phyloP scores from a whole-genome alignment of 2,329 filamentous ascomycete species.

The Colletotrichum sp. region DNA sequence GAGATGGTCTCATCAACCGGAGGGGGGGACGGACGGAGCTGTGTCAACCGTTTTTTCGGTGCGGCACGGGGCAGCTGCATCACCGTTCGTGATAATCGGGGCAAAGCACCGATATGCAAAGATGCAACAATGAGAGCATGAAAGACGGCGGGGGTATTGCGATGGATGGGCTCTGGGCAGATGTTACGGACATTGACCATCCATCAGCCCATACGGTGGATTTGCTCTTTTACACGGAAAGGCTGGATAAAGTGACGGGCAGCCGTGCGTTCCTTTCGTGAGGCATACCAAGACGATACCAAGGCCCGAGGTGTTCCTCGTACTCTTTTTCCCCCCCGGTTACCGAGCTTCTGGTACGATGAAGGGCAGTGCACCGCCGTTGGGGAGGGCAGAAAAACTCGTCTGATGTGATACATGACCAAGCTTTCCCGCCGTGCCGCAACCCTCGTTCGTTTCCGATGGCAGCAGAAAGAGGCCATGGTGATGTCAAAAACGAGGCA shows the following conservation, averaged over 20 bases:
- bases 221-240: not conserved
- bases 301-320: not conserved
- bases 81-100: not conserved
- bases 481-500: not conserved
- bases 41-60: not conserved
- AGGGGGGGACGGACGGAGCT: not conserved
- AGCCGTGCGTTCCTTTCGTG: not conserved
- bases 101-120: not conserved
- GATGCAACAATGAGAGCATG: constrained; percentile 9
- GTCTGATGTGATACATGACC: constrained; percentile 8
- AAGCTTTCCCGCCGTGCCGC: not conserved
- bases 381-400: not conserved
- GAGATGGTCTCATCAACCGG: not conserved
- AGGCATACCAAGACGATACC: not conserved
- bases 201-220: not conserved
- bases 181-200: not conserved
- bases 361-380: not conserved
- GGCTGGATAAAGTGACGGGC: not conserved
- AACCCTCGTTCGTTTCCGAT: not conserved
- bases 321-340: not conserved
- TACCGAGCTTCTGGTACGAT: not conserved
- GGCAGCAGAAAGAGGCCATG: not conserved
- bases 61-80: not conserved
- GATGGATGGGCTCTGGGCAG: not conserved
- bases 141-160: not conserved